Evolutionary conservation across 169 alveolate genomes (phyloP).

Genomic region (Eimeria falciformis): DNA sequence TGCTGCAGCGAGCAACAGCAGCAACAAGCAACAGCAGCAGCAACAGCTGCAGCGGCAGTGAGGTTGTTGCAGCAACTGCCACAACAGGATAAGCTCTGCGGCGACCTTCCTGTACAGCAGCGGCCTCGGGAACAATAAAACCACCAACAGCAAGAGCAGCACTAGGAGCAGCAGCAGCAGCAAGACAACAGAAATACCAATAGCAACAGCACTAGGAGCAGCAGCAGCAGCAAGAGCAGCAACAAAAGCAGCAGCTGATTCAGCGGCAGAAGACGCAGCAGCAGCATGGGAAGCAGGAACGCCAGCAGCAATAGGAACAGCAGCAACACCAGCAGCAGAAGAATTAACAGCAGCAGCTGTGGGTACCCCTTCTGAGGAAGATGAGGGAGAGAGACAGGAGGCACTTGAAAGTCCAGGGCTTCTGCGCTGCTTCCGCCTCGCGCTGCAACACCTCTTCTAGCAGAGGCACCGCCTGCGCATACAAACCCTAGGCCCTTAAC

Average conservation of each 20-base stretch:
- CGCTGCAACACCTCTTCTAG: slow-evolving; percentile 64
- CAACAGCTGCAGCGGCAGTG: neutral
- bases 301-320: neutral
- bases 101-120: no score
- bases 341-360: neutral
- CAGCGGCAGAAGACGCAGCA: neutral
- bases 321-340: slow-evolving; percentile 12
- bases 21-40: neutral
- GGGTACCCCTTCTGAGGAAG: slow-evolving; percentile 34
- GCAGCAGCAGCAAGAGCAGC: neutral
- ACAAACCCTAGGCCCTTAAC: slow-evolving; percentile 25
- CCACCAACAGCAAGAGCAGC: neutral
- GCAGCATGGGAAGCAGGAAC: neutral
- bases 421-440: slow-evolving; percentile 50
- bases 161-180: neutral
- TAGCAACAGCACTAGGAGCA: neutral
- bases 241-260: neutral
- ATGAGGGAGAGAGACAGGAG: slow-evolving; percentile 52
- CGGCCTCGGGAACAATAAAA: no score
- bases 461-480: slow-evolving; percentile 36
- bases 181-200: neutral
- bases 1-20: neutral
- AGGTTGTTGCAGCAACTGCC: neutral
- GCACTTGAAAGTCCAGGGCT: slow-evolving; percentile 45
- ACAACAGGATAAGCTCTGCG: neutral